phyloP scores from a whole-genome alignment of 257 asterid genomes.

The Solanum virginianum region DNA sequence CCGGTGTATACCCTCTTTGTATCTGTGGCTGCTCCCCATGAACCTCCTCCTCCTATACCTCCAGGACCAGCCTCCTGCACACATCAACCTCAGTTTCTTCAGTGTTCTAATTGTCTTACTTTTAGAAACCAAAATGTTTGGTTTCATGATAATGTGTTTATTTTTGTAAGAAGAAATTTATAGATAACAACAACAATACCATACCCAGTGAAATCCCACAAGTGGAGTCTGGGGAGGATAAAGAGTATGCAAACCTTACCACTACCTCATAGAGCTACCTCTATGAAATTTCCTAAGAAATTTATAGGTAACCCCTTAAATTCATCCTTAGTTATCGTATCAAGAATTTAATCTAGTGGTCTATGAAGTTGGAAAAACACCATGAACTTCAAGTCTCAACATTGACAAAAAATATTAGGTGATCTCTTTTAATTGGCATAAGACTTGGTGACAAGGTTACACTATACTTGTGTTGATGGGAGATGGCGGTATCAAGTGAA shows the following conservation, averaged over 20 bases:
- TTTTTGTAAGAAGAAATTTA: no score
- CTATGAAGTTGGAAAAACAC: neutral
- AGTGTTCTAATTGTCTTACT: neutral
- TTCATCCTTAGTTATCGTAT: no score
- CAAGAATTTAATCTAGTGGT: neutral
- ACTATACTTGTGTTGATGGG: neutral
- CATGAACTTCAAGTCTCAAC: neutral
- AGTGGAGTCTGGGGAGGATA: no score
- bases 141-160: neutral
- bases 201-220: no score
- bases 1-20: constrained; percentile 27
- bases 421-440: no score
- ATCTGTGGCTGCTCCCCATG: constrained; percentile 53
- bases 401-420: neutral
- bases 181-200: no score
- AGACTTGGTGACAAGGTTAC: neutral
- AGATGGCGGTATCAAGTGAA: neutral
- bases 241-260: no score
- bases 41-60: constrained; percentile 34
- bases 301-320: no score
- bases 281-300: no score
- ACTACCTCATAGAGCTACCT: no score
- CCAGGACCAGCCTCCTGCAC: constrained; percentile 44
- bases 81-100: neutral
- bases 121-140: neutral